Conservation (phyloP, 257 asterid species). For the Fraxinus excelsior region DNA sequence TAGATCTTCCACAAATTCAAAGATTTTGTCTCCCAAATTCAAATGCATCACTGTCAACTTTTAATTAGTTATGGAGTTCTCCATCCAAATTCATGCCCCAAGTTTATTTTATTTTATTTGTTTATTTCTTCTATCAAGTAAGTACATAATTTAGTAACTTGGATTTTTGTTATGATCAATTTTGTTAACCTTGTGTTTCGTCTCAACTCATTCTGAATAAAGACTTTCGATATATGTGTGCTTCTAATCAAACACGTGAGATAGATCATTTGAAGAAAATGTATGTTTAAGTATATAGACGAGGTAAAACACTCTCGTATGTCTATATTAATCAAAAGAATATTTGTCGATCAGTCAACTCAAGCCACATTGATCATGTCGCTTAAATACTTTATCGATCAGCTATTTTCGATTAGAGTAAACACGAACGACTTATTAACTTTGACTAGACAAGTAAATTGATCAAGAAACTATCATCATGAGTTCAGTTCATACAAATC, state of each 20-base stretch:
- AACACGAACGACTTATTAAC: not conserved
- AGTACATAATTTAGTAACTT: not conserved
- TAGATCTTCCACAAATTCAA: slow-evolving; percentile 30
- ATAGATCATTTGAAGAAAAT: not conserved
- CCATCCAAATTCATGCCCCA: slow-evolving; percentile 17
- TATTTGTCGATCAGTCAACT: not conserved
- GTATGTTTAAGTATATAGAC: not conserved
- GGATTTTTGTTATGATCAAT: not conserved
- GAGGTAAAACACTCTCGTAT: not conserved
- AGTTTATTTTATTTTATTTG: not conserved
- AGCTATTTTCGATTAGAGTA: not conserved
- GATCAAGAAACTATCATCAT: not conserved
- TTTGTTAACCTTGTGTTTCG: not conserved
- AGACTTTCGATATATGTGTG: not conserved
- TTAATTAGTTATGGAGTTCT: slow-evolving; percentile 23
- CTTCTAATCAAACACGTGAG: not conserved
- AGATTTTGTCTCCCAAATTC: slow-evolving; percentile 37
- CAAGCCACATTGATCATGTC: not conserved
- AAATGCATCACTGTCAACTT: slow-evolving; percentile 20
- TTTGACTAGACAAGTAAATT: not conserved
- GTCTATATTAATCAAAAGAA: not conserved
- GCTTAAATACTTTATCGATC: not conserved
- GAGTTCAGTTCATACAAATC: not conserved
- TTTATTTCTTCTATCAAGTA: not conserved
- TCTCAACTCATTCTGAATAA: not conserved